phyloP scores from a whole-genome alignment of 2,329 filamentous ascomycete genomes.

The Scopulariopsis brevicaulis region DNA sequence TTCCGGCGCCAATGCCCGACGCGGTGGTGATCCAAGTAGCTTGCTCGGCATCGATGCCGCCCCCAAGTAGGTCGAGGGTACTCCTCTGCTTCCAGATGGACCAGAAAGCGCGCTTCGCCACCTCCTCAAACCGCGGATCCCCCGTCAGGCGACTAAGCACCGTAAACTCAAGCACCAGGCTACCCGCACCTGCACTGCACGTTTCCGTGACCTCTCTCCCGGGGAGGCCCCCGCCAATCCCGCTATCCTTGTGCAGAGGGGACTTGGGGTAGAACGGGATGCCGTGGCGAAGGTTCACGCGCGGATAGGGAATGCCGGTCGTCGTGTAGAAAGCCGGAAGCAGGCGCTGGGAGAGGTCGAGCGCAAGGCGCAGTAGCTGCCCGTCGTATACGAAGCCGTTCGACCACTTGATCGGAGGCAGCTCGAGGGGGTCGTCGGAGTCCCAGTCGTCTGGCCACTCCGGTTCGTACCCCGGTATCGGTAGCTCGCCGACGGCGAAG shows the following conservation, averaged over 20 bases:
- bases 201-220: slow-evolving; percentile 79
- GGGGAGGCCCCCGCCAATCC: neutral
- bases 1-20: slow-evolving; percentile 90
- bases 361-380: slow-evolving; percentile 78
- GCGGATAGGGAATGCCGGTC: slow-evolving; percentile 87
- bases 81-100: slow-evolving; percentile 87
- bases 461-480: slow-evolving; percentile 64
- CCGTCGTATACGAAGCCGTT: slow-evolving; percentile 77
- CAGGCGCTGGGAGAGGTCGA: slow-evolving; percentile 73
- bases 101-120: slow-evolving; percentile 91
- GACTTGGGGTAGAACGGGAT: slow-evolving; percentile 90
- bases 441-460: slow-evolving; percentile 13
- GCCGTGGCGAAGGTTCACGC: slow-evolving; percentile 82
- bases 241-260: slow-evolving; percentile 47
- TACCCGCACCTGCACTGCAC: slow-evolving; percentile 93
- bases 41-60: slow-evolving; percentile 83
- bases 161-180: slow-evolving; percentile 85
- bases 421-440: slow-evolving; percentile 30
- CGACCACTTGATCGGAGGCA: slow-evolving; percentile 54
- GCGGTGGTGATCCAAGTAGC: slow-evolving; percentile 82
- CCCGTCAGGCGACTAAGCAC: slow-evolving; percentile 81
- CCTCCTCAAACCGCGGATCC: slow-evolving; percentile 76
- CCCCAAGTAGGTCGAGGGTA: slow-evolving; percentile 76
- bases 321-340: slow-evolving; percentile 85
- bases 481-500: slow-evolving; percentile 83